Evolutionary conservation across 306 rosid species (phyloP).

Genomic region (Lupinus albus): DNA sequence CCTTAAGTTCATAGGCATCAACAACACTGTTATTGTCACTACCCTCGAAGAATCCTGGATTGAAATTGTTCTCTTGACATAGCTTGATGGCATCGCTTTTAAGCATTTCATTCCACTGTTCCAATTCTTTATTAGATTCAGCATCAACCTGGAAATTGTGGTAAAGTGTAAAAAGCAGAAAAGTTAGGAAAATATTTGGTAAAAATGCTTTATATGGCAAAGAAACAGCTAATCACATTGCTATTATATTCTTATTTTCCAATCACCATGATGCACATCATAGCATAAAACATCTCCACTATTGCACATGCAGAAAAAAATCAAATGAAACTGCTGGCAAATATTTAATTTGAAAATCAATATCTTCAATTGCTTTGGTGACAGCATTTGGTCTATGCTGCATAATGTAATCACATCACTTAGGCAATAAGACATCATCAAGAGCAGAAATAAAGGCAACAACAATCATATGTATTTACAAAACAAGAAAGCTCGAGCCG

Average conservation of each 20-base stretch:
- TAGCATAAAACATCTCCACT: neutral
- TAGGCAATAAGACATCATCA: neutral
- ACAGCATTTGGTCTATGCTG: conserved; percentile 18
- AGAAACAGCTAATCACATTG: conserved; percentile 3
- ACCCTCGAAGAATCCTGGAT: conserved; percentile 91
- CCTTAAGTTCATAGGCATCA: conserved; percentile 97
- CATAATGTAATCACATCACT: neutral
- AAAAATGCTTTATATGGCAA: conserved; percentile 13
- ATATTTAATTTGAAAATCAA: conserved; percentile 7
- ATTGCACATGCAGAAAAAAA: conserved; percentile 8
- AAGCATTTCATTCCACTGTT: conserved; percentile 96
- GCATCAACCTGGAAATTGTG: conserved; percentile 69
- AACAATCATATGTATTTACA: conserved; percentile 5
- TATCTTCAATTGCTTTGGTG: conserved; percentile 3
- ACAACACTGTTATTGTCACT: conserved; percentile 74
- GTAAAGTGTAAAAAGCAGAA: conserved; percentile 6
- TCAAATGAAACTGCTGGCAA: conserved; percentile 5
- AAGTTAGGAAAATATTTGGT: neutral
- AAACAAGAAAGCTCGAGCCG: neutral
- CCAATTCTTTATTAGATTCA: conserved; percentile 87
- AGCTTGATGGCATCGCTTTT: conserved; percentile 81
- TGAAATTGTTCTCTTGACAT: conserved; percentile 90
- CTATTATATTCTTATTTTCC: conserved; percentile 17
- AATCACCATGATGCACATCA: neutral
- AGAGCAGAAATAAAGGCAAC: neutral